Evolutionary conservation across 164 flowering plant species (phyloP).

Genomic region (Akebia trifoliata): DNA sequence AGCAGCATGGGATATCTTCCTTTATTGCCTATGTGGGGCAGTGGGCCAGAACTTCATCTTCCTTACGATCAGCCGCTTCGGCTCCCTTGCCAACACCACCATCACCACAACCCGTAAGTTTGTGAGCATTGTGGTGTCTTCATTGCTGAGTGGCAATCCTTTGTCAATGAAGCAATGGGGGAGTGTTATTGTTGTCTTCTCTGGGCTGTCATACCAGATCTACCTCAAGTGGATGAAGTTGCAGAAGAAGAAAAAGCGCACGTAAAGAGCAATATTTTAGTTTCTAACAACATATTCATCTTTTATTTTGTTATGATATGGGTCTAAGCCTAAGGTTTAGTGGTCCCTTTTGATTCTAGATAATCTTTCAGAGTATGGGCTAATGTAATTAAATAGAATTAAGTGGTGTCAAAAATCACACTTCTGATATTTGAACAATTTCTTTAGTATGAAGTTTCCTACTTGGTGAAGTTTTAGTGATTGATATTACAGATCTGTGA

Average conservation of each 20-base stretch:
- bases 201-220: slow-evolving; percentile 90
- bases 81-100: slow-evolving; percentile 94
- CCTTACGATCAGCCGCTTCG: slow-evolving; percentile 86
- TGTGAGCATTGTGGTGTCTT: slow-evolving; percentile 95
- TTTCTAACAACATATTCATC: slow-evolving; percentile 9
- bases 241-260: slow-evolving; percentile 68
- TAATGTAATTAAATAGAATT: slow-evolving; percentile 10
- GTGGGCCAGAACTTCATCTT: slow-evolving; percentile 99
- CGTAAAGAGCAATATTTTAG: slow-evolving; percentile 20
- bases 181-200: slow-evolving; percentile 83
- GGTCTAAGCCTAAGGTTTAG: slow-evolving; percentile 16
- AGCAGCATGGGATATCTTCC: slow-evolving; percentile 92
- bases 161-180: slow-evolving; percentile 87
- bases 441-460: background rate
- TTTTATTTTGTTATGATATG: slow-evolving; percentile 1
- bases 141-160: slow-evolving; percentile 91
- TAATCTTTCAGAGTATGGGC: background rate
- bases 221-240: slow-evolving; percentile 86
- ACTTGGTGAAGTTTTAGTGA: no score
- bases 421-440: slow-evolving; percentile 10
- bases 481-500: no score
- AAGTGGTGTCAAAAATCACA: background rate
- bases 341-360: slow-evolving; percentile 6
- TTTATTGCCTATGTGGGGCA: slow-evolving; percentile 91
- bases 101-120: slow-evolving; percentile 97